Percentiles rank a stretch among this genome's conserved stretches.
phyloP scores from a whole-genome alignment of 768 basidiomycete genomes.

The Lentinus brumalis region DNA sequence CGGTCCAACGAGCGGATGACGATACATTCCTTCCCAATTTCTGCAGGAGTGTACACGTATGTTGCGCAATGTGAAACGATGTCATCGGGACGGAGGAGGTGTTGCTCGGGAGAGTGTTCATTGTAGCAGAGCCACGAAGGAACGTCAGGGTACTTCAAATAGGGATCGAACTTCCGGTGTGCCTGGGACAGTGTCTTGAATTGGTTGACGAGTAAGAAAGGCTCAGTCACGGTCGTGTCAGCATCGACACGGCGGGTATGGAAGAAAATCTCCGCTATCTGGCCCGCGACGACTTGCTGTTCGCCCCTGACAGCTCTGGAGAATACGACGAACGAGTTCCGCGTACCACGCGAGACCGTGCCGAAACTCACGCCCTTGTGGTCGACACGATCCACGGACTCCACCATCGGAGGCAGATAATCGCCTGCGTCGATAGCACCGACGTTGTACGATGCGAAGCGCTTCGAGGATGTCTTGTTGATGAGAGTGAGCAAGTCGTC shows the following conservation, averaged over 20 bases:
- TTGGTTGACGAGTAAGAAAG: not conserved
- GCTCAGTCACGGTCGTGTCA: not conserved
- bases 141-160: not conserved
- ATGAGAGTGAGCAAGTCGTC: not conserved
- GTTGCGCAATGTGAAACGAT: not conserved
- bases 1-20: slow-evolving; percentile 6
- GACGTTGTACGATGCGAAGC: not conserved
- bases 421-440: not conserved
- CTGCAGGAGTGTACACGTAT: not conserved
- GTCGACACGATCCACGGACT: not conserved
- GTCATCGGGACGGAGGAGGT: not conserved
- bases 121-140: not conserved
- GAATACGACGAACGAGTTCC: slow-evolving; percentile 6
- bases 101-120: not conserved
- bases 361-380: not conserved
- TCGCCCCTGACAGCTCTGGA: not conserved
- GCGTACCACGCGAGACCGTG: not conserved
- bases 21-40: not conserved
- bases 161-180: not conserved
- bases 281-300: not conserved
- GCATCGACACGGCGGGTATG: not conserved
- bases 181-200: not conserved
- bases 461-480: not conserved
- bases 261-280: not conserved
- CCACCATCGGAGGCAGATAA: not conserved